Evolutionary conservation across 1,139 yeast species (phyloP).

Genomic region (Hyphopichia khmerensis): DNA sequence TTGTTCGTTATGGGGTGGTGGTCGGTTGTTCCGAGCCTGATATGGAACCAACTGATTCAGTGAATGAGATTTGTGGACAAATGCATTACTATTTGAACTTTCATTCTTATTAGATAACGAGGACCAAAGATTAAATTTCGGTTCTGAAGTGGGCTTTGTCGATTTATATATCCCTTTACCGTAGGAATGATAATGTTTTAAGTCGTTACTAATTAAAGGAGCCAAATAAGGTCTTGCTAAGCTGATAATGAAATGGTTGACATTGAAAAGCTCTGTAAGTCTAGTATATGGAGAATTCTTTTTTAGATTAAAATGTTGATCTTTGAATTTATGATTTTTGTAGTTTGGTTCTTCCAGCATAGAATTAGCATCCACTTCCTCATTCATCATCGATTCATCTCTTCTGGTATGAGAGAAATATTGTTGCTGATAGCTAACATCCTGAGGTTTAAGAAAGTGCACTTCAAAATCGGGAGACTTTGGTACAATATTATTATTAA

Average conservation of each 20-base stretch:
- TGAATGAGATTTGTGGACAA: neutral
- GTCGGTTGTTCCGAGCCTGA: neutral
- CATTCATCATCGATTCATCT: neutral
- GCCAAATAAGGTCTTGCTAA: constrained; percentile 92
- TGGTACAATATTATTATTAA: constrained; percentile 55
- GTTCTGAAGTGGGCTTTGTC: neutral
- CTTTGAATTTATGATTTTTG: constrained; percentile 1
- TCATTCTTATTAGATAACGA: constrained; percentile 4
- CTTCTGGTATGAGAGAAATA: constrained; percentile 22
- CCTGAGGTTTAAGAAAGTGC: constrained; percentile 45
- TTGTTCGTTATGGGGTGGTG: neutral
- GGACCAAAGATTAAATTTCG: neutral
- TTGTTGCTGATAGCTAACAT: constrained; percentile 44
- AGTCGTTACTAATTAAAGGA: constrained; percentile 79
- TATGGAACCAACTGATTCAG: neutral
- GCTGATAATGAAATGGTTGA: constrained; percentile 86
- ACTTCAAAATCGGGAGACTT: constrained; percentile 33
- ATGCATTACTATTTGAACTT: neutral
- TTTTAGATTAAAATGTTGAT: constrained; percentile 17
- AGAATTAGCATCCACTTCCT: neutral
- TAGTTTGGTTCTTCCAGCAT: neutral
- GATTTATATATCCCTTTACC: constrained; percentile 30
- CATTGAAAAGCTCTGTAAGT: constrained; percentile 88
- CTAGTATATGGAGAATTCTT: constrained; percentile 75
- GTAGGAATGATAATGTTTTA: constrained; percentile 56